A percentile compares a stretch with the other conserved stretches of the same genome.
phyloP scores from a whole-genome alignment of 2,329 filamentous ascomycete genomes.

The Talaromyces sp. region DNA sequence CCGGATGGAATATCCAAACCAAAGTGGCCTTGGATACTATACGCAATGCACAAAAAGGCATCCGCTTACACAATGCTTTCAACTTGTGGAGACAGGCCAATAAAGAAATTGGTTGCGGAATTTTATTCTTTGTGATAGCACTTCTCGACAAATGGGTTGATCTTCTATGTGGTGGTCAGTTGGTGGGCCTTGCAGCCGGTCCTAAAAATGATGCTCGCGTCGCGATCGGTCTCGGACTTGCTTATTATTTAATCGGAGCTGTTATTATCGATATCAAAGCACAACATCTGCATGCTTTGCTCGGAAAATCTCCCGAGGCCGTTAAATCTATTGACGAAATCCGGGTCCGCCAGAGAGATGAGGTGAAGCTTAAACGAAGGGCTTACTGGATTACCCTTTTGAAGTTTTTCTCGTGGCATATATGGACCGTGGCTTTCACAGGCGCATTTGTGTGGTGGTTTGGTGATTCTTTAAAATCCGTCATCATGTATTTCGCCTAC shows the following conservation, averaged over 20 bases:
- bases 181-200: conserved; percentile 34
- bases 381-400: conserved; percentile 48
- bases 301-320: conserved; percentile 36
- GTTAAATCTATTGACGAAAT: conserved; percentile 40
- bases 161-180: conserved; percentile 39
- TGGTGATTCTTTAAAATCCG: conserved; percentile 34
- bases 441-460: conserved; percentile 49
- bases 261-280: conserved; percentile 52
- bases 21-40: conserved; percentile 50
- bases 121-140: conserved; percentile 50
- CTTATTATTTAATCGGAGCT: conserved; percentile 53
- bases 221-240: conserved; percentile 50
- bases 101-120: conserved; percentile 48
- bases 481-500: conserved; percentile 47
- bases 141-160: conserved; percentile 52
- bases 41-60: conserved; percentile 49
- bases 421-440: conserved; percentile 48
- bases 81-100: conserved; percentile 54
- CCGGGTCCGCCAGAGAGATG: conserved; percentile 38
- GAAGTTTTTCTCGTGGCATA: conserved; percentile 46
- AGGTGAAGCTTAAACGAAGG: conserved; percentile 40
- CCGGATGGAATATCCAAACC: conserved; percentile 53
- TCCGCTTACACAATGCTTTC: conserved; percentile 51
- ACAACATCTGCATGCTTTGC: conserved; percentile 43
- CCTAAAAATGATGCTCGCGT: conserved; percentile 36